Conservation (phyloP, 2,329 filamentous ascomycete genomes). For the Monilinia aucupariae region DNA sequence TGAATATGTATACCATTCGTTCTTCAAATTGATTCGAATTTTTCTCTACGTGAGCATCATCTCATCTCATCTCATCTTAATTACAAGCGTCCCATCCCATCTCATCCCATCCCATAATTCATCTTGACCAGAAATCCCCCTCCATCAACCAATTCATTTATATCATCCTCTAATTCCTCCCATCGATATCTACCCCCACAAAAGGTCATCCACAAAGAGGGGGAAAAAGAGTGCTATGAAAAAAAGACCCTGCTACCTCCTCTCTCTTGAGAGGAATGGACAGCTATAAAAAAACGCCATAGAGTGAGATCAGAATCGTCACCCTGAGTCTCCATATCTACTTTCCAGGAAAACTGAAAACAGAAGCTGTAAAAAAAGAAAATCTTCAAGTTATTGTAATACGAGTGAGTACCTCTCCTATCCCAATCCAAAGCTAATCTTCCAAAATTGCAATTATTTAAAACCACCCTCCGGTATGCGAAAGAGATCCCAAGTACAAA, state of each 20-base stretch:
- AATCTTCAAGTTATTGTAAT: background rate
- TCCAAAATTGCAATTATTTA: background rate
- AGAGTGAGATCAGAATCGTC: background rate
- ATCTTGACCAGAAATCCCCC: too few species aligned
- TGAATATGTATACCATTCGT: too few species aligned
- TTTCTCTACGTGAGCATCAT: too few species aligned
- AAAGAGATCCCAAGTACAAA: background rate
- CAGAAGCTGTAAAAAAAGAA: background rate
- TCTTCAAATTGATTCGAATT: too few species aligned
- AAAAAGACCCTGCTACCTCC: background rate
- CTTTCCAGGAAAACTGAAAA: background rate
- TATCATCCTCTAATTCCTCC: too few species aligned
- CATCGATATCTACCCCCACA: background rate
- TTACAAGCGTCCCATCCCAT: too few species aligned
- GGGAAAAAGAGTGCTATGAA: background rate
- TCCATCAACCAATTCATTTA: too few species aligned
- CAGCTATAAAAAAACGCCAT: slow-evolving; percentile 10
- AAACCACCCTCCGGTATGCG: background rate
- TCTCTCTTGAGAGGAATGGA: background rate
- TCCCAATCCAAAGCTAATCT: slow-evolving; percentile 1
- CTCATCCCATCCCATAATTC: too few species aligned
- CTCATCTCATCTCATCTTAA: too few species aligned
- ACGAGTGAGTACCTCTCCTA: background rate
- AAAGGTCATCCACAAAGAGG: background rate
- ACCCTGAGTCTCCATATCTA: background rate